Base-by-base conservation (phyloP, 2,329 filamentous ascomycete genomes). In the Amesomyces nigricolor region DNA sequence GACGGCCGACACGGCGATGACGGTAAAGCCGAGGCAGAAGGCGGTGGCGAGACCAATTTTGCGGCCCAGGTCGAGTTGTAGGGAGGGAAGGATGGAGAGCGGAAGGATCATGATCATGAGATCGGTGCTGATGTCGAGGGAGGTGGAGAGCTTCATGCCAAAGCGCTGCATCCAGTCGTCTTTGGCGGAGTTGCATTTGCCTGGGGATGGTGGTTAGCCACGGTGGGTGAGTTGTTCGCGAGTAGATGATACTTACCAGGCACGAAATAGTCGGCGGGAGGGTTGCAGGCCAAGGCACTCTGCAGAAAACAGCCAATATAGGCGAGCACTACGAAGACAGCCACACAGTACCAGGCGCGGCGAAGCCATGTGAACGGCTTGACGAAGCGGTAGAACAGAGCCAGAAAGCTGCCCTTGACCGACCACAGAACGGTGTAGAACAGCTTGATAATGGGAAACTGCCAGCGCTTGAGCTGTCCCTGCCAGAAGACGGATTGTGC, bases 391-490 rank as follows among this genome's bases (percentile, higher is more conserved):
- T 42, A 56, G 37, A 56, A 51, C 26, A 56, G 42, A 26, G 53
- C 37, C 53, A 56, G 29, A 10, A 56, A 51, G 47, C 47, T 51
- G 8, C 47, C 53, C 43, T 56, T 56, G 42, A 56, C 26, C 16
- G 53, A 51, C 53, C 53, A 56, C 53, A 56, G 43, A 7, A 43
- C 16, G 8, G 53, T 56, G 37, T 42, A 56, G 26, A 51, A 56
- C n/a, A 56, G 37, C 47, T 56, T 51, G 53, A 56, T 56, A 43
- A 56, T 43, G 47, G 53, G 53, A 29, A 56, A 56, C 19, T 56
- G 53, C 53, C 53, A 56, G 35, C 53, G 53, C 16, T 26, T 47
- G 53, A 56, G 53, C 9, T 51, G 47, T 14, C 4, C 13, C 10
- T 35, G 10, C 9, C 14, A 26, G 10, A 7, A 13, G 47, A 26